Evolutionary conservation across 495 filamentous ascomycete species (phyloP), one percentile per base, ranked within the genome.

Genomic region (Trichoderma erinaceum): DNA sequence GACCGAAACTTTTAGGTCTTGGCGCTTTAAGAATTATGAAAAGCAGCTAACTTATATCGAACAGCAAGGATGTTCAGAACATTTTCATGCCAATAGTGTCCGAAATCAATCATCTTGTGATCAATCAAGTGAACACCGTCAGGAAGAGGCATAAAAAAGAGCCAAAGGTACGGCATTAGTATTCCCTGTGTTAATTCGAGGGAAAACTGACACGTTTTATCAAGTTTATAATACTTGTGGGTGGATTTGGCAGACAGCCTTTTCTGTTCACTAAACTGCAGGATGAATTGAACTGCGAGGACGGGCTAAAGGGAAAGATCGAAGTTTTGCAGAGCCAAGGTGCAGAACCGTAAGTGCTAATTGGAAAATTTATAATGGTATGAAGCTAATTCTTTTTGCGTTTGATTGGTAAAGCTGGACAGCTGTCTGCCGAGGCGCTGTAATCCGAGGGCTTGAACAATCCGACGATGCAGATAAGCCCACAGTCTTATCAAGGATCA

Each of bases 361-460:
- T 13, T 44, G 23, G 3, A 0, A 11, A 6, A 46, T 15, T 8
- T 15, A 23, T 10, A 15, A 18, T 41, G 3, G 16, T 13, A 11
- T 6, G 48, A 23, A 52, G n/a, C n/a, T 52, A 6, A 52, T 7
- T 4, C n/a, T 48, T n/a, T 5, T n/a, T 7, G 15, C 10, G 3
- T 23, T n/a, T 23, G 8, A 4, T 16, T 16, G 23, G 35, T 13
- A 21, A 16, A 66, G 65, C 27, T 66, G 43, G 65, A 52, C 65
- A n/a, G 65, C 43, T 12, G 44, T 66, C 25, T 66, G 65, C 18
- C 43, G 65, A 18, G 65, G 65, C 12, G 65, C 65, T 13, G 65
- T 43, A n/a, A 27, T 66, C 12, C n/a, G 44, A 15, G 65, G 65
- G 8, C 65, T 66, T 25, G 44, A 41, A 10, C 7, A 2, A 12